A percentile compares a stretch with the other conserved stretches of the same genome.
These are phyloP conservation scores for Oldenlandia corymbosa DNA, from an alignment of 257 asterid species.

Conservation along the genomic window DNA sequence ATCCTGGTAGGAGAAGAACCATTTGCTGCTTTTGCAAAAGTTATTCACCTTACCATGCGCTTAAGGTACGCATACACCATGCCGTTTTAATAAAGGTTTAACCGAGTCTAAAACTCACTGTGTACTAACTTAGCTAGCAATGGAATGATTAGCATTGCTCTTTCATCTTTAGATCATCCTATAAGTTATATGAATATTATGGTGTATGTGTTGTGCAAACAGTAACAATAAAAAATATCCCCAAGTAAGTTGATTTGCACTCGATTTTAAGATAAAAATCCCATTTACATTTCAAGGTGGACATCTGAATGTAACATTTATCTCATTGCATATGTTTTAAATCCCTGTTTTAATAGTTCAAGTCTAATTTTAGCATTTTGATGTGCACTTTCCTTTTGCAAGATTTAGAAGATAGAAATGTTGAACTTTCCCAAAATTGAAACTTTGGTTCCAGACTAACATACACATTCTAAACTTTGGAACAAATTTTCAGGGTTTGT, in stretches of 20 bases:
- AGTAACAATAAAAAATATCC: neutral
- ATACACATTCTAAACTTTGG: neutral
- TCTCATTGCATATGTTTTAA: neutral
- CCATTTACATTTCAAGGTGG: neutral
- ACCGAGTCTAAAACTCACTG: neutral
- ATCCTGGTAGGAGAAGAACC: conserved; percentile 57
- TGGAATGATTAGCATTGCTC: neutral
- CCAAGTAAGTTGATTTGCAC: neutral
- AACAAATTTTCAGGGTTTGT: conserved; percentile 60
- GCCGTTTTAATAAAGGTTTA: neutral
- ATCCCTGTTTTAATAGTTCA: neutral
- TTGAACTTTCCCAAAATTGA: neutral
- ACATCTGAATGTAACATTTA: neutral
- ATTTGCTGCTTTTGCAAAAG: conserved; percentile 70
- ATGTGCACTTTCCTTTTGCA: neutral
- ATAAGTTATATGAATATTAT: neutral
- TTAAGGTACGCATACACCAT: conserved; percentile 44
- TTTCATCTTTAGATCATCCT: neutral
- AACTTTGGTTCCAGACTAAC: neutral
- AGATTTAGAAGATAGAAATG: neutral
- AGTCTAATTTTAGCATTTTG: no score
- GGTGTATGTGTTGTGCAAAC: neutral
- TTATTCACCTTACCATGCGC: conserved; percentile 84
- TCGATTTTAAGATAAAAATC: neutral
- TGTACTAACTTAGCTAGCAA: neutral